A percentile compares a stretch with the other conserved stretches of the same genome.
These are phyloP conservation scores for Polymyxa betae DNA, from an alignment of 208 protist species.

Conservation along the genomic window DNA sequence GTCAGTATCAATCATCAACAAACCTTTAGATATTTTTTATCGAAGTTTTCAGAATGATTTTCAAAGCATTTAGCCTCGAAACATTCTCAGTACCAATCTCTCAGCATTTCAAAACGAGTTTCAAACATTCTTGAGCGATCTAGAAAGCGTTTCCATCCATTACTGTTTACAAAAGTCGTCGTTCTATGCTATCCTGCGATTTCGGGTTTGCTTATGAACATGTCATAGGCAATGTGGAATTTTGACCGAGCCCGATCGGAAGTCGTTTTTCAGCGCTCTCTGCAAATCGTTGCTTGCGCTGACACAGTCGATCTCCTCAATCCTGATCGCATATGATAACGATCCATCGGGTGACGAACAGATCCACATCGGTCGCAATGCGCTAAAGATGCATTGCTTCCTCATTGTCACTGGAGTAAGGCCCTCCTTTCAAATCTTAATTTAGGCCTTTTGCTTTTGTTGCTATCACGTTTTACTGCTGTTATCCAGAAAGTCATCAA, in stretches of 20 bases:
- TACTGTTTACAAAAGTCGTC: too few species aligned
- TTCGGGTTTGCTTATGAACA: background rate
- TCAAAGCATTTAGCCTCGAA: too few species aligned
- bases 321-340: background rate
- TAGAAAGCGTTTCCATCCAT: too few species aligned
- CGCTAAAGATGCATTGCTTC: slow-evolving; percentile 16
- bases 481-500: too few species aligned
- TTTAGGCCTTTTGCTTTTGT: too few species aligned
- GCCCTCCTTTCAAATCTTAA: background rate
- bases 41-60: too few species aligned
- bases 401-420: background rate
- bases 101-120: too few species aligned
- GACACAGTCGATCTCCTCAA: background rate
- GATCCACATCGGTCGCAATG: background rate
- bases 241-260: background rate
- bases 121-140: too few species aligned
- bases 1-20: background rate
- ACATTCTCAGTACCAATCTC: too few species aligned
- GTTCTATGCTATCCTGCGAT: slow-evolving; percentile 3
- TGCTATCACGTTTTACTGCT: too few species aligned
- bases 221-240: background rate
- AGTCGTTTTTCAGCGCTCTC: background rate
- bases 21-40: too few species aligned
- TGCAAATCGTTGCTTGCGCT: background rate
- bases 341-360: background rate